These are phyloP conservation scores for Rubus idaeus DNA, from an alignment of 306 rosid genomes.

Conservation along the genomic window DNA sequence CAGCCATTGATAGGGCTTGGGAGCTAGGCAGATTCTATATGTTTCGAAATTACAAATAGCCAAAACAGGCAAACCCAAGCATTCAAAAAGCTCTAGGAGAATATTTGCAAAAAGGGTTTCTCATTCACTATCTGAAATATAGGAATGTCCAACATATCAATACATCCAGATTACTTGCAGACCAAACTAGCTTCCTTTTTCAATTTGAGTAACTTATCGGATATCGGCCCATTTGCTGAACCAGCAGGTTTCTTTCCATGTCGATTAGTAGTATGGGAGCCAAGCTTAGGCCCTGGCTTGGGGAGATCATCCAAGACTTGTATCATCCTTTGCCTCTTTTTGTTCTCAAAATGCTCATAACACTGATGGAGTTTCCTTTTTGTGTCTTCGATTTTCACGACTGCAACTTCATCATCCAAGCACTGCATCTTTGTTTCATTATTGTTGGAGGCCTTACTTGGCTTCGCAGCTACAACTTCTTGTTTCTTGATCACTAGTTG, in stretches of 20 bases:
- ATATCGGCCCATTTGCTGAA: background rate
- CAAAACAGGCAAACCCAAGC: background rate
- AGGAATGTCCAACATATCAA: background rate
- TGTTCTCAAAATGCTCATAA: background rate
- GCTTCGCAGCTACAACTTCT: background rate
- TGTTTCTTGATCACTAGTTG: background rate
- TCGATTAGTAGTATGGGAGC: background rate
- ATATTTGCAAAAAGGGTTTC: background rate
- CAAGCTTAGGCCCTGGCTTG: background rate
- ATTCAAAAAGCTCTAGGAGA: no score
- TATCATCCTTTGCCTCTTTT: background rate
- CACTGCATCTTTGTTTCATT: background rate
- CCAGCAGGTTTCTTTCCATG: background rate
- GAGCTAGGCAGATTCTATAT: background rate
- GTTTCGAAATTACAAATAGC: background rate
- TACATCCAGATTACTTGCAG: background rate
- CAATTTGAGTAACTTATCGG: background rate
- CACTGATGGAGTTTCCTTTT: background rate
- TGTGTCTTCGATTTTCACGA: background rate
- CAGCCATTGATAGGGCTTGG: background rate
- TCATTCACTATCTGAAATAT: background rate
- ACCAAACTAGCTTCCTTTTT: background rate
- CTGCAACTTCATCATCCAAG: background rate
- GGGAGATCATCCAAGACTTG: background rate
- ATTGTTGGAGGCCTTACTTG: background rate